phyloP scores from a whole-genome alignment of 2,329 filamentous ascomycete genomes.

The Epichloe glyceriae region DNA sequence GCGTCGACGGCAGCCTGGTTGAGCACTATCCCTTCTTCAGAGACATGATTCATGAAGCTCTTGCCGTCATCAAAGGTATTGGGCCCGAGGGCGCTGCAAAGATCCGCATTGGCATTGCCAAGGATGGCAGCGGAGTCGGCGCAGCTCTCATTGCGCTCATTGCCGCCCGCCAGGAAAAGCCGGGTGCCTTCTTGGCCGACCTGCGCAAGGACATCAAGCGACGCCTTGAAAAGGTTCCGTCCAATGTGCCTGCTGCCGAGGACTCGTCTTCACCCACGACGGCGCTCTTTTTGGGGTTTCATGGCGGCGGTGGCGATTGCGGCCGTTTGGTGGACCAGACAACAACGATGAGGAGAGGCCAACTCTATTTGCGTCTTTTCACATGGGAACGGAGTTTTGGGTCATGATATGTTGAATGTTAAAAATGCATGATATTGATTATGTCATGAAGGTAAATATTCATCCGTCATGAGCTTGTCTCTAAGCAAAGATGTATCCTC shows the following conservation, averaged over 20 bases:
- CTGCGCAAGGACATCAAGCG: conserved; percentile 27
- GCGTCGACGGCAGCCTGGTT: conserved; percentile 86
- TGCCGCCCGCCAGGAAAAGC: conserved; percentile 54
- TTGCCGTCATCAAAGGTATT: conserved; percentile 64
- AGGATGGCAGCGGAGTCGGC: conserved; percentile 76
- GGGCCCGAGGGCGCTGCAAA: conserved; percentile 68
- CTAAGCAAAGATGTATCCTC: too few relatives aligned
- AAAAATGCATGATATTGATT: neutral
- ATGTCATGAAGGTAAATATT: neutral
- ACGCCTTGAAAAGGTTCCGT: conserved; percentile 20
- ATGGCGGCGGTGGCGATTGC: conserved; percentile 25
- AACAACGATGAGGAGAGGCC: conserved; percentile 9
- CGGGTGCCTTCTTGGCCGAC: conserved; percentile 28
- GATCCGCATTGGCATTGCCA: conserved; percentile 89
- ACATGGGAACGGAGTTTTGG: conserved; percentile 3
- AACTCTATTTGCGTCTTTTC: conserved; percentile 2
- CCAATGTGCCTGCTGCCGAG: conserved; percentile 16
- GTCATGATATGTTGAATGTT: neutral
- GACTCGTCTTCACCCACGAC: conserved; percentile 19
- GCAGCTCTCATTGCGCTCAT: conserved; percentile 90
- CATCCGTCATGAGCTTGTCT: neutral
- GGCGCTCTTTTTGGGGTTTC: conserved; percentile 19
- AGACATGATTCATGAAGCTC: conserved; percentile 71
- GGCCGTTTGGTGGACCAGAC: conserved; percentile 24
- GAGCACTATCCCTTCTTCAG: conserved; percentile 94